Evolutionary conservation across 1,284 basidiomycete species (phyloP).

Genomic region (Cerioporus squamosus): DNA sequence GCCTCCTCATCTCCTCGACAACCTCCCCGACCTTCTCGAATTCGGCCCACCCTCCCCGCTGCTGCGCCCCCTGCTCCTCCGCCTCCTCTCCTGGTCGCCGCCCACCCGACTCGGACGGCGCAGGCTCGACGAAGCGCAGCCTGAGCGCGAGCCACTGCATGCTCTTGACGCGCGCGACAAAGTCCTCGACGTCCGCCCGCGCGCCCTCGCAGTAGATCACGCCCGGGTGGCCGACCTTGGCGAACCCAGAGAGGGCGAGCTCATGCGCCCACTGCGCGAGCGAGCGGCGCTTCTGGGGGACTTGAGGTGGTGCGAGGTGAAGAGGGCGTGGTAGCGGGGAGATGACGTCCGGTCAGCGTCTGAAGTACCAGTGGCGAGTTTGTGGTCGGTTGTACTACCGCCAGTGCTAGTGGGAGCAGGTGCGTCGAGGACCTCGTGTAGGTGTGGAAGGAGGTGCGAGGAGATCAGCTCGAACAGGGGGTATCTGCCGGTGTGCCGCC

Average conservation of each 20-base stretch:
- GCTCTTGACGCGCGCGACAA: conserved; percentile 66
- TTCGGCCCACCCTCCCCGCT: conserved; percentile 48
- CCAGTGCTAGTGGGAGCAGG: no score
- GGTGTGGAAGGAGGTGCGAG: conserved; percentile 57
- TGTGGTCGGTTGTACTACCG: no score
- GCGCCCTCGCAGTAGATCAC: conserved; percentile 71
- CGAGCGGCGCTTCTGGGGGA: conserved; percentile 71
- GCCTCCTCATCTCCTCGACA: conserved; percentile 63
- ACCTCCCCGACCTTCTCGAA: conserved; percentile 74
- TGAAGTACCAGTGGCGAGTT: no score
- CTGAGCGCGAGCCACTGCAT: conserved; percentile 82
- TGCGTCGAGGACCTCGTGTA: conserved; percentile 45
- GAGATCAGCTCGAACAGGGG: conserved; percentile 64
- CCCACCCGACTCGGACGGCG: no score
- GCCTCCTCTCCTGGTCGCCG: no score
- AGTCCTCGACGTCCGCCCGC: conserved; percentile 58
- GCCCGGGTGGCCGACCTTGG: conserved; percentile 76
- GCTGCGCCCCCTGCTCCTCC: background rate
- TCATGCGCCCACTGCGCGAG: conserved; percentile 63
- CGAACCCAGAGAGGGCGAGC: conserved; percentile 64
- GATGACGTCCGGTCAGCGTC: no score
- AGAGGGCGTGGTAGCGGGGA: conserved; percentile 58
- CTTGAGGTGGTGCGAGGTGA: conserved; percentile 77
- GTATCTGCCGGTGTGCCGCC: conserved; percentile 45
- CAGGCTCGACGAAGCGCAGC: conserved; percentile 60